Percentiles rank a stretch among this genome's conserved stretches.
Conservation (phyloP, 169 alveolate species). For the Cryptosporidium ryanae region DNA sequence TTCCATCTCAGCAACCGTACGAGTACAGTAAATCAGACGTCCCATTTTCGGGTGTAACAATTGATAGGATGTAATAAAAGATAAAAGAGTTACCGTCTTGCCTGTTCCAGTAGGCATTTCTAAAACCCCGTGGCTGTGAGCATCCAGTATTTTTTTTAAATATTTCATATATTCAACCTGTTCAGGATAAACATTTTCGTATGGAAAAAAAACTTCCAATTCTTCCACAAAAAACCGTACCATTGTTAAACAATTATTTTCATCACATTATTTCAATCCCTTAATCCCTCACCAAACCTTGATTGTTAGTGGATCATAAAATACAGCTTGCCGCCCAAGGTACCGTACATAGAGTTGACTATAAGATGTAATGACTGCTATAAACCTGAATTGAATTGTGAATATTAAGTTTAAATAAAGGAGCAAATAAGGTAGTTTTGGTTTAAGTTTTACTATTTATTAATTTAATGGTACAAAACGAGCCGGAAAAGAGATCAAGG, state of each 20-base stretch:
- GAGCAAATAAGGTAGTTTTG: too few species aligned
- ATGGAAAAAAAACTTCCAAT: constrained; percentile 93
- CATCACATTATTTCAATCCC: too few species aligned
- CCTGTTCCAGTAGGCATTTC: constrained; percentile 99
- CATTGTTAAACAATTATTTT: constrained; percentile 71
- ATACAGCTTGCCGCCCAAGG: too few species aligned
- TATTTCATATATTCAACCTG: constrained; percentile 92
- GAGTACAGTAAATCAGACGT: constrained; percentile 91
- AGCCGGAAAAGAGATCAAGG: too few species aligned
- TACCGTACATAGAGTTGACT: too few species aligned
- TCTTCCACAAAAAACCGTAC: constrained; percentile 90
- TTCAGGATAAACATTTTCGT: constrained; percentile 94
- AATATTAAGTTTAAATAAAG: too few species aligned
- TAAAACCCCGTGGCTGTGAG: constrained; percentile 95
- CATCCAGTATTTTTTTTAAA: constrained; percentile 88
- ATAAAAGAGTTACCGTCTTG: constrained; percentile 95
- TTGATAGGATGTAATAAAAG: constrained; percentile 92
- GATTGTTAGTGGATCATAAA: too few species aligned
- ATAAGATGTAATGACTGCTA: too few species aligned
- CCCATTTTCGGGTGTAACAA: constrained; percentile 87
- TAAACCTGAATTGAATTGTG: too few species aligned
- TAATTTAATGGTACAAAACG: too few species aligned
- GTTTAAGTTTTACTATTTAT: too few species aligned
- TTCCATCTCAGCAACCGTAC: constrained; percentile 98
- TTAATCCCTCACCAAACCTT: too few species aligned